These are phyloP conservation scores for Termitomyces sp. DNA, from an alignment of 768 basidiomycete species.

Conservation along the genomic window DNA sequence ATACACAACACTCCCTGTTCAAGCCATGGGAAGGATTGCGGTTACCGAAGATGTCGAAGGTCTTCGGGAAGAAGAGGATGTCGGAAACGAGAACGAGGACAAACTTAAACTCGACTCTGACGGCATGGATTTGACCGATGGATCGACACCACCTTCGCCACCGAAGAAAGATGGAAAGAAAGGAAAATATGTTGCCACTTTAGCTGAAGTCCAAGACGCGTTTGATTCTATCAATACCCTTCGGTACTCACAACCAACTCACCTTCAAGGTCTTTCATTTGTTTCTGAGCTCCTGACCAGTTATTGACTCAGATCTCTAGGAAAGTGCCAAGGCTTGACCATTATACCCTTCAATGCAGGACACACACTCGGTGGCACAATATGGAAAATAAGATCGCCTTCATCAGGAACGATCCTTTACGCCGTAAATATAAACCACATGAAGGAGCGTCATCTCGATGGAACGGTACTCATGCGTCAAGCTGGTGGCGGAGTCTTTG, in stretches of 20 bases:
- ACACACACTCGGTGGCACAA: constrained; percentile 92
- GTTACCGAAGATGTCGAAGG: constrained; percentile 86
- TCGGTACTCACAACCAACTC: constrained; percentile 93
- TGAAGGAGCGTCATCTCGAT: constrained; percentile 92
- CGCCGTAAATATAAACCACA: constrained; percentile 94
- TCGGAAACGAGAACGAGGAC: constrained; percentile 40
- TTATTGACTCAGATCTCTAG: constrained; percentile 33
- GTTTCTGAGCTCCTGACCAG: not conserved
- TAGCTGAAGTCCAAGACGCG: constrained; percentile 86
- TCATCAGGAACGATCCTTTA: constrained; percentile 95
- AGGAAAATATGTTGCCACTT: constrained; percentile 69
- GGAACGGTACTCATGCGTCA: constrained; percentile 84
- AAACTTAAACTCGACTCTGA: constrained; percentile 24
- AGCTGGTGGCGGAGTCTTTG: constrained; percentile 75
- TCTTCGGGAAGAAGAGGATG: constrained; percentile 70
- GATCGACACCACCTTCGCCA: constrained; percentile 22
- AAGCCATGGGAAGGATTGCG: constrained; percentile 92
- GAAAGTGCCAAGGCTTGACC: constrained; percentile 89
- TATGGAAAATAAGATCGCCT: constrained; percentile 99
- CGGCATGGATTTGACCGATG: constrained; percentile 24
- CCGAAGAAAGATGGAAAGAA: constrained; percentile 29
- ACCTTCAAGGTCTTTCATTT: constrained; percentile 75
- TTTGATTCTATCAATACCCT: constrained; percentile 91
- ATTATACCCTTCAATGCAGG: constrained; percentile 96
- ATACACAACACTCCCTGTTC: constrained; percentile 92